A percentile compares a stretch with the other conserved stretches of the same genome.
phyloP scores from a whole-genome alignment of 805 yeast genomes.

The Yarrowia porcina region DNA sequence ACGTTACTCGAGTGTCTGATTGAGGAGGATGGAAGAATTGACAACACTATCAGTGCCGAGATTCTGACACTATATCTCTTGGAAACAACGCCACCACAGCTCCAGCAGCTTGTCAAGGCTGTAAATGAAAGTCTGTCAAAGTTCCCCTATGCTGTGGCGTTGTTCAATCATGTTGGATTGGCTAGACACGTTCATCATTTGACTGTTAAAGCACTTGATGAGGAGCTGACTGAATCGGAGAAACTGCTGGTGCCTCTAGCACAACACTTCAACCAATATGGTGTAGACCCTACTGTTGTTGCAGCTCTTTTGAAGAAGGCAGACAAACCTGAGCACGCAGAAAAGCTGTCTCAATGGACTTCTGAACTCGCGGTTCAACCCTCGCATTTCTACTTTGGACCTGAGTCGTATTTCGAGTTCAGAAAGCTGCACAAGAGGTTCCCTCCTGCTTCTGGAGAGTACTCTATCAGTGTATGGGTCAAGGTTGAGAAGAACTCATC shows the following conservation, averaged over 20 bases:
- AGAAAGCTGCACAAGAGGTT: slow-evolving; percentile 4
- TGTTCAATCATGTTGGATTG: slow-evolving; percentile 1
- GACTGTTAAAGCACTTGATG: neutral
- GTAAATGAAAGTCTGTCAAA: neutral
- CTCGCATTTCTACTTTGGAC: slow-evolving; percentile 1
- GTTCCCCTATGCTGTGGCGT: neutral
- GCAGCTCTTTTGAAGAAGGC: slow-evolving; percentile 3
- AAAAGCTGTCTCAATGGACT: neutral
- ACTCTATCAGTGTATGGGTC: slow-evolving; percentile 11
- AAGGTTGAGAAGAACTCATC: neutral
- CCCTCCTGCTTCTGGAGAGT: slow-evolving; percentile 23
- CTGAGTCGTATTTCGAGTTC: neutral
- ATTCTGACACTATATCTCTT: slow-evolving; percentile 10
- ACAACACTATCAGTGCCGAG: slow-evolving; percentile 8
- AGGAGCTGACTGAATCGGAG: neutral
- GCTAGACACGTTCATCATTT: slow-evolving; percentile 1
- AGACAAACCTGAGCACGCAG: slow-evolving; percentile 5
- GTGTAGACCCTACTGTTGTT: slow-evolving; percentile 9
- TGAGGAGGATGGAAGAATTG: neutral
- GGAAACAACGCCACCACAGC: neutral
- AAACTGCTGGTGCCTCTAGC: neutral
- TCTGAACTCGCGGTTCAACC: slow-evolving; percentile 1
- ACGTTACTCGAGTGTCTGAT: slow-evolving; percentile 10
- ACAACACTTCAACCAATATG: neutral
- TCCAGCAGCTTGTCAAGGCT: neutral